Evolutionary conservation across 768 basidiomycete species (phyloP).

Genomic region (Termitomyces sp.): DNA sequence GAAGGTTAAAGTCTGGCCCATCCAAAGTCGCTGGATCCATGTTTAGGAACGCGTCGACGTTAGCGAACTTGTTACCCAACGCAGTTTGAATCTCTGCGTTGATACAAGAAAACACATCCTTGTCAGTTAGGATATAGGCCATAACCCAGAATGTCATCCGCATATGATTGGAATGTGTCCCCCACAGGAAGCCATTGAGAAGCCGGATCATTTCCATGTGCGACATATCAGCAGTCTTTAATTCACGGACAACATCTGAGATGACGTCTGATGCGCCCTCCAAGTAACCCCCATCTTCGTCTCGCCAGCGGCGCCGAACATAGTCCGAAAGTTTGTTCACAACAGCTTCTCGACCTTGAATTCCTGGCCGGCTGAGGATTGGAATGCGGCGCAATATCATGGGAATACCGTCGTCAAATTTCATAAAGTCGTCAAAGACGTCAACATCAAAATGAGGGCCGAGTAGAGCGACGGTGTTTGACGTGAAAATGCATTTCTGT

Average conservation of each 20-base stretch:
- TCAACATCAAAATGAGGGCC: slow-evolving; percentile 7
- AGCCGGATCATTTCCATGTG: slow-evolving; percentile 3
- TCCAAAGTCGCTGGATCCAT: slow-evolving; percentile 4
- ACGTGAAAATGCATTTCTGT: slow-evolving; percentile 2
- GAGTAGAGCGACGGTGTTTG: slow-evolving; percentile 3
- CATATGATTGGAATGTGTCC: slow-evolving; percentile 7
- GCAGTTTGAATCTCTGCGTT: background rate
- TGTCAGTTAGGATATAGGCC: background rate
- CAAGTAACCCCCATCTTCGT: slow-evolving; percentile 5
- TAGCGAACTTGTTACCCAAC: slow-evolving; percentile 1
- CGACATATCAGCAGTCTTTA: slow-evolving; percentile 2
- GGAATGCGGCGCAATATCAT: slow-evolving; percentile 2
- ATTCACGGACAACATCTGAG: background rate
- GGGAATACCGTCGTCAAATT: slow-evolving; percentile 1
- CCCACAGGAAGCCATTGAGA: slow-evolving; percentile 6
- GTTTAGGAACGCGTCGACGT: slow-evolving; percentile 2
- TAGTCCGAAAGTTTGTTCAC: slow-evolving; percentile 1
- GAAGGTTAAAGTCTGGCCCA: slow-evolving; percentile 6
- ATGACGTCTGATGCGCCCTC: slow-evolving; percentile 8
- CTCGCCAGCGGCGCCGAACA: slow-evolving; percentile 4
- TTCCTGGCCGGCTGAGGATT: background rate
- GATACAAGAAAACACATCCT: too few species aligned
- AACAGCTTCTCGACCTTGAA: background rate
- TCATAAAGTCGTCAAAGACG: slow-evolving; percentile 4
- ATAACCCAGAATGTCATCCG: slow-evolving; percentile 6